These are phyloP conservation scores for Leccinum subgranulosum DNA, from an alignment of 768 basidiomycete genomes.

Conservation along the genomic window DNA sequence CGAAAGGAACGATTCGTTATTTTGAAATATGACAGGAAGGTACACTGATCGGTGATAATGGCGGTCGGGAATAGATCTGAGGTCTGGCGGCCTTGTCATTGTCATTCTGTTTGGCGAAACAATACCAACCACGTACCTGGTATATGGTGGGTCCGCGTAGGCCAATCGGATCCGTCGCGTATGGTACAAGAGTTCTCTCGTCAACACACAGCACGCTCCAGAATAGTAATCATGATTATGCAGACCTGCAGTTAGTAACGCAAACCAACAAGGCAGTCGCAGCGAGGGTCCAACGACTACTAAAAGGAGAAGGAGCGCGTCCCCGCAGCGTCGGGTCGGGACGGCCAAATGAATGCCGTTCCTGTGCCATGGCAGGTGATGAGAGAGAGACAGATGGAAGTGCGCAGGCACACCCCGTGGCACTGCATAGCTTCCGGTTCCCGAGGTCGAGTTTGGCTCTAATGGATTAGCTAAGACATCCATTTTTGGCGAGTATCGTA, in stretches of 20 bases:
- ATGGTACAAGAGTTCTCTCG: not conserved
- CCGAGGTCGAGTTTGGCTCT: not conserved
- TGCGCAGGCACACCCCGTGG: not conserved
- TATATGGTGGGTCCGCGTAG: not conserved
- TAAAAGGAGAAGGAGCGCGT: not conserved
- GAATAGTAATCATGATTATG: not conserved
- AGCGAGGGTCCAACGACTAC: not conserved
- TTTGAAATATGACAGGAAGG: slow-evolving; percentile 1
- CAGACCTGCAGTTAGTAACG: not conserved
- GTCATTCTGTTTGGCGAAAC: not conserved
- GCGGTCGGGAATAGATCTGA: not conserved
- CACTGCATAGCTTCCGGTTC: not conserved
- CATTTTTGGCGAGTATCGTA: slow-evolving; percentile 15
- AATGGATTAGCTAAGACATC: slow-evolving; percentile 18
- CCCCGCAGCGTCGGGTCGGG: not conserved
- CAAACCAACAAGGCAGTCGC: not conserved
- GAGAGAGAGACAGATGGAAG: not conserved
- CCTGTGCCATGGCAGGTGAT: not conserved
- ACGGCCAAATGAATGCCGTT: not conserved
- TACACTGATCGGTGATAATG: not conserved
- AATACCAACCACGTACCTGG: not conserved
- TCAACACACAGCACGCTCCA: not conserved
- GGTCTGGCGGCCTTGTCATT: not conserved
- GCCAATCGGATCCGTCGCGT: not conserved
- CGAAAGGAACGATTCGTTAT: not conserved